Evolutionary conservation across 345 rosid genomes (phyloP).

Genomic region (Lepidium didymum): DNA sequence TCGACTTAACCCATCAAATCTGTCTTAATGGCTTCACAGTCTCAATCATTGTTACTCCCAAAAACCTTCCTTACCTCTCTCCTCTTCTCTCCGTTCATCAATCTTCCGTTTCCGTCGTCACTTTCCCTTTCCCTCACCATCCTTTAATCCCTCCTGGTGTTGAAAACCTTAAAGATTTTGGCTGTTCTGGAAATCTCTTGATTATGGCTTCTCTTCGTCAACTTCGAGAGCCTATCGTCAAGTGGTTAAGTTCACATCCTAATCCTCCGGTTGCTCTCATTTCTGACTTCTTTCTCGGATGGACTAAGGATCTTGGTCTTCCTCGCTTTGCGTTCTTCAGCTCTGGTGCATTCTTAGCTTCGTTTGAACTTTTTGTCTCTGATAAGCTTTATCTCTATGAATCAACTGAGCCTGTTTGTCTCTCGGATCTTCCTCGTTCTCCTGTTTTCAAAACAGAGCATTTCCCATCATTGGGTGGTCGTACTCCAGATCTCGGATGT

Average conservation of each 20-base stretch:
- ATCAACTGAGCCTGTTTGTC: conserved; percentile 21
- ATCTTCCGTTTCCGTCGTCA: conserved; percentile 15
- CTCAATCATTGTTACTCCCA: conserved; percentile 47
- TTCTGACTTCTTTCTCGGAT: conserved; percentile 75
- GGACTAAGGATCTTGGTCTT: conserved; percentile 45
- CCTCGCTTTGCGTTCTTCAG: conserved; percentile 45
- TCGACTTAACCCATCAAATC: conserved; percentile 51
- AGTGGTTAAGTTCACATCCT: conserved; percentile 47
- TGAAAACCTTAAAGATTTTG: conserved; percentile 50
- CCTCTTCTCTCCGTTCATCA: conserved; percentile 39
- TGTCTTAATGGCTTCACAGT: conserved; percentile 26
- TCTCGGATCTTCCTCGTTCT: conserved; percentile 39
- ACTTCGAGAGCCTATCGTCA: conserved; percentile 38
- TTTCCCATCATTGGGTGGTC: conserved; percentile 25
- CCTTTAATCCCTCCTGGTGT: conserved; percentile 50
- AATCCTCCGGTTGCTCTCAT: conserved; percentile 57
- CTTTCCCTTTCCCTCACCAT: conserved; percentile 49
- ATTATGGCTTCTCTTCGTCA: conserved; percentile 37
- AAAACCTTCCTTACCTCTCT: conserved; percentile 39
- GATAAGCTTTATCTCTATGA: conserved; percentile 4
- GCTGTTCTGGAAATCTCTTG: conserved; percentile 30
- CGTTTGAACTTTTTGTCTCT: conserved; percentile 19
- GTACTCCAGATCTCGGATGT: conserved; percentile 2
- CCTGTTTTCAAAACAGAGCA: conserved; percentile 41
- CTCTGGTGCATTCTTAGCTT: conserved; percentile 32